A percentile compares a stretch with the other conserved stretches of the same genome.
Conservation (phyloP, 495 filamentous ascomycete species). For the Neurospora intermedia region DNA sequence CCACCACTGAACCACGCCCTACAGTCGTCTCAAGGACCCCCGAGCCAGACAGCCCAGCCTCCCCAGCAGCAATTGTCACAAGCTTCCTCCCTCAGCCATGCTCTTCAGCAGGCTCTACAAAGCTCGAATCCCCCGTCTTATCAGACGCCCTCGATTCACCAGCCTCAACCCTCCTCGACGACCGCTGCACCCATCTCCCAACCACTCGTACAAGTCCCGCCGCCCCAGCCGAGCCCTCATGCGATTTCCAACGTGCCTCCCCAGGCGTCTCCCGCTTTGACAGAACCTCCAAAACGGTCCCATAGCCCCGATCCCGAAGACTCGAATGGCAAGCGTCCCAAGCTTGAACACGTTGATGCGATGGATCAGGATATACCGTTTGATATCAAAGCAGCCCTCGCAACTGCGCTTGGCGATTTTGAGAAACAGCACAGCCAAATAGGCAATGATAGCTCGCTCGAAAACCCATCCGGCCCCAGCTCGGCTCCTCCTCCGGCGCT, state of each 20-base stretch:
- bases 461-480: not conserved
- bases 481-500: not conserved
- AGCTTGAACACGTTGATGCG: not conserved
- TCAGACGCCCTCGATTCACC: not conserved
- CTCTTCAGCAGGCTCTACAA: not conserved
- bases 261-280: not conserved
- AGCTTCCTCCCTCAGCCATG: not conserved
- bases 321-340: not conserved
- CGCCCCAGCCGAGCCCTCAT: not conserved
- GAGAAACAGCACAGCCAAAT: not conserved
- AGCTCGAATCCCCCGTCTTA: not conserved
- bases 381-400: not conserved
- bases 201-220: not conserved
- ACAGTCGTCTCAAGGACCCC: not conserved
- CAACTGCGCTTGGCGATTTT: not conserved
- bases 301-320: not conserved
- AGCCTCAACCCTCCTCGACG: not conserved
- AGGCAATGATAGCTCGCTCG: not conserved
- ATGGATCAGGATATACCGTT: not conserved
- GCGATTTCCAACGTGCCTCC: not conserved
- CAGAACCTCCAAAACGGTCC: not conserved
- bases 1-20: not conserved
- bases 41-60: not conserved
- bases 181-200: not conserved
- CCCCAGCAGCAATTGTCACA: slow-evolving; percentile 2